phyloP scores from a whole-genome alignment of 345 rosid species.

The Eucalyptus viminalis region DNA sequence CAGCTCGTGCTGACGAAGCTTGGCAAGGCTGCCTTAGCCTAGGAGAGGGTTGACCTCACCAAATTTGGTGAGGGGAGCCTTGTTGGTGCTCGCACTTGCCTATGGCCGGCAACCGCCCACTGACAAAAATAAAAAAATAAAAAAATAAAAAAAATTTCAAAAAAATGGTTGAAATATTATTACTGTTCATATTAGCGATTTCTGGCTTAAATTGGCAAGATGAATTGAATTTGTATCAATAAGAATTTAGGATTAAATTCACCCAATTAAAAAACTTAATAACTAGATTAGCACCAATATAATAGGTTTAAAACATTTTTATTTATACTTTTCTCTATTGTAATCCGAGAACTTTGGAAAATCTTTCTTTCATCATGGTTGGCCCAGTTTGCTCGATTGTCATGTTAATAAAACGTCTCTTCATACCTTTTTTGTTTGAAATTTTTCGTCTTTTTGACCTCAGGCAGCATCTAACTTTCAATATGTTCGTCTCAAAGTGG shows the following conservation, averaged over 20 bases:
- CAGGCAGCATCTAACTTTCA: background rate
- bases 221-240: background rate
- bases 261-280: background rate
- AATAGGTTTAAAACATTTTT: too few relatives aligned
- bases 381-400: background rate
- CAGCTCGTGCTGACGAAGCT: fast-evolving
- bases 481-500: background rate
- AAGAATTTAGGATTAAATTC: too few relatives aligned
- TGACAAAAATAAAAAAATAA: too few relatives aligned
- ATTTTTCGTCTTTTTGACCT: background rate
- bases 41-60: background rate
- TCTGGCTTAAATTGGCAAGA: fast-evolving
- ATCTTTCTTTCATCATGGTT: background rate
- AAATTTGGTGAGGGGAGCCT: background rate
- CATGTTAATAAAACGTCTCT: background rate
- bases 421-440: background rate
- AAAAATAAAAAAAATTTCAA: too few relatives aligned
- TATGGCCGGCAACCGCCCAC: background rate
- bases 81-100: background rate
- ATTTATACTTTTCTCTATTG: background rate
- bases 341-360: background rate
- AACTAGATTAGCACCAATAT: too few relatives aligned
- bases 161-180: too few relatives aligned
- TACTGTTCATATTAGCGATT: too few relatives aligned
- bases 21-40: background rate